These are phyloP conservation scores for Daldinia concentrica DNA, from an alignment of 495 filamentous ascomycete genomes.

Conservation along the genomic window DNA sequence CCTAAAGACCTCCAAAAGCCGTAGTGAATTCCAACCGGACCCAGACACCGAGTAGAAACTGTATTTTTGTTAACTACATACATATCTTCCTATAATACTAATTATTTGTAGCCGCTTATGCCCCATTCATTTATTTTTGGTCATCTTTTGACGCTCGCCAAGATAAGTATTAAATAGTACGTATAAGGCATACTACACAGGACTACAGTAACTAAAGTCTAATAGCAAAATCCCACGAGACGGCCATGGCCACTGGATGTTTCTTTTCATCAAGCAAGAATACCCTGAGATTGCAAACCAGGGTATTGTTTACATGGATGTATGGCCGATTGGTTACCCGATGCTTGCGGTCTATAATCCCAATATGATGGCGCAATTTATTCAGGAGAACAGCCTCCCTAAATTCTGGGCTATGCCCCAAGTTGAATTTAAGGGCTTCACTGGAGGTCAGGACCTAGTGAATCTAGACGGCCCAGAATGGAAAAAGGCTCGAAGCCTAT, in stretches of 20 bases:
- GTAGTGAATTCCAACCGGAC: no score
- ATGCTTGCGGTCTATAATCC: slow-evolving; percentile 51
- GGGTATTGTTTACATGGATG: slow-evolving; percentile 55
- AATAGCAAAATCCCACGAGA: slow-evolving; percentile 37
- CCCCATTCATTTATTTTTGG: slow-evolving; percentile 55
- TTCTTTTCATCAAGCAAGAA: slow-evolving; percentile 29
- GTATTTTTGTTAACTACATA: background rate
- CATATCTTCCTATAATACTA: slow-evolving; percentile 3
- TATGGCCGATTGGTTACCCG: slow-evolving; percentile 53
- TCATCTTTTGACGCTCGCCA: slow-evolving; percentile 45
- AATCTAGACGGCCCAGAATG: slow-evolving; percentile 50
- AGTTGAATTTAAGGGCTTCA: slow-evolving; percentile 48
- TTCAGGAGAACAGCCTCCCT: slow-evolving; percentile 44
- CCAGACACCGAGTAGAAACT: no score
- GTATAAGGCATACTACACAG: background rate
- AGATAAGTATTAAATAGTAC: slow-evolving; percentile 28
- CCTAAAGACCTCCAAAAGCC: background rate
- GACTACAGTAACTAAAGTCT: background rate
- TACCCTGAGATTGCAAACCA: slow-evolving; percentile 42
- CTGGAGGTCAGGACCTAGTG: slow-evolving; percentile 49
- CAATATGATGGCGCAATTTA: slow-evolving; percentile 50
- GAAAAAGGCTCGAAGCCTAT: slow-evolving; percentile 54
- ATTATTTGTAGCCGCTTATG: slow-evolving; percentile 42
- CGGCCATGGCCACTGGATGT: slow-evolving; percentile 30
- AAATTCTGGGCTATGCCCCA: slow-evolving; percentile 44